A percentile compares a stretch with the other conserved stretches of the same genome.
Conservation (phyloP, 805 yeast genomes). For the Kuraishia ogatae region DNA sequence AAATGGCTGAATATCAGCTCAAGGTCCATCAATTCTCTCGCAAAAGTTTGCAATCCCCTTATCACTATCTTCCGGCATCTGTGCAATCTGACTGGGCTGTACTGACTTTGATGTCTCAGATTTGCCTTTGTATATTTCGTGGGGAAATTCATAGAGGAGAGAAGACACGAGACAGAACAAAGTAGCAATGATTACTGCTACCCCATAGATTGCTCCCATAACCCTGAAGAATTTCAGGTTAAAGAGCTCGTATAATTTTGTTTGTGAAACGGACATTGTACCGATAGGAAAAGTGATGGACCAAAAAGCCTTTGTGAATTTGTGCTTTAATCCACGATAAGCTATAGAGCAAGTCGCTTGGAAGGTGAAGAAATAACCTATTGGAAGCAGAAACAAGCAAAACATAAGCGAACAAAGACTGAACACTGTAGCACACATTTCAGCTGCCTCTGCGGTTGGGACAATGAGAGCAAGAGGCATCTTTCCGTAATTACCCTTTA, state of each 20-base stretch:
- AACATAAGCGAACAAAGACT: not conserved
- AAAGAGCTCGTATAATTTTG: conserved; percentile 38
- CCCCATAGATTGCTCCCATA: conserved; percentile 53
- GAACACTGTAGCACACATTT: not conserved
- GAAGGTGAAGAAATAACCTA: conserved; percentile 30
- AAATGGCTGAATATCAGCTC: too few species aligned
- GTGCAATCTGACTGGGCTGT: not conserved
- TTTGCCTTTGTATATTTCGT: not conserved
- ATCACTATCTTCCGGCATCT: not conserved
- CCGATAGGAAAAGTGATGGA: conserved; percentile 91
- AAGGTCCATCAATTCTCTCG: not conserved
- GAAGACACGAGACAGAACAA: conserved; percentile 30
- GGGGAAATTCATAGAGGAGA: conserved; percentile 21
- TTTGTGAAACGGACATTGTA: conserved; percentile 59
- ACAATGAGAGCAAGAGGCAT: too few species aligned
- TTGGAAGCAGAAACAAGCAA: not conserved
- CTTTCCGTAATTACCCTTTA: not conserved
- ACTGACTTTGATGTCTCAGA: not conserved
- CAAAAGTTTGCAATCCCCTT: not conserved
- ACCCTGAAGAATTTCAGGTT: conserved; percentile 52
- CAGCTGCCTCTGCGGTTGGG: not conserved
- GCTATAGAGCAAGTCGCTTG: conserved; percentile 28
- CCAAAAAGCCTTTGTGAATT: conserved; percentile 59
- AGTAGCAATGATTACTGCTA: conserved; percentile 38
- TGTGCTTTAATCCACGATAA: conserved; percentile 20